A percentile compares a stretch with the other conserved stretches of the same genome.
phyloP scores from a whole-genome alignment of 352 stramenopile genomes.

The Phytopythium delawarense region DNA sequence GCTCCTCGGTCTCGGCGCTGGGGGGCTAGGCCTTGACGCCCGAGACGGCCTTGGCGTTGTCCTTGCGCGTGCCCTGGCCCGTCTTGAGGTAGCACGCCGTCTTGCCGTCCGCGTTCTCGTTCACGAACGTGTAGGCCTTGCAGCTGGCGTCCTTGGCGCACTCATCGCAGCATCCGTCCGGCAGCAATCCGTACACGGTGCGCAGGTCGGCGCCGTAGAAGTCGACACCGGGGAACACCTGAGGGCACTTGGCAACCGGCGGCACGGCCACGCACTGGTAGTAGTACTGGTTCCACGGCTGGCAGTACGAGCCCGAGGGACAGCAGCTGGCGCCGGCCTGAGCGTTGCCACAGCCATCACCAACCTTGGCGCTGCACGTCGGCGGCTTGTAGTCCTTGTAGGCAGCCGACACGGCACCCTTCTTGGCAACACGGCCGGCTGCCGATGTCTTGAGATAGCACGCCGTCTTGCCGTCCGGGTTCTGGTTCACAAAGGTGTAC shows the following conservation, averaged over 20 bases:
- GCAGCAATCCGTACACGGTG: constrained; percentile 32
- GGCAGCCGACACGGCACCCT: not conserved
- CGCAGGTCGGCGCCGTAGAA: constrained; percentile 47
- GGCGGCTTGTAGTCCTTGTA: constrained; percentile 12
- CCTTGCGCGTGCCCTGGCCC: constrained; percentile 19
- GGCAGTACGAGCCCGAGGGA: constrained; percentile 35
- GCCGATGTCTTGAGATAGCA: constrained; percentile 46
- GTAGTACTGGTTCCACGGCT: constrained; percentile 43
- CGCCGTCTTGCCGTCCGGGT: constrained; percentile 35
- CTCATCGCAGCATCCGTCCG: constrained; percentile 43
- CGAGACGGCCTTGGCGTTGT: constrained; percentile 32
- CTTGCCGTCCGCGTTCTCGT: constrained; percentile 44
- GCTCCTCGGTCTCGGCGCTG: no score
- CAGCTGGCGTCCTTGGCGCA: constrained; percentile 34
- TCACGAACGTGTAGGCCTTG: constrained; percentile 51
- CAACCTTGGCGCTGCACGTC: constrained; percentile 22
- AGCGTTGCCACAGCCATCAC: constrained; percentile 30
- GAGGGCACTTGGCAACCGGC: constrained; percentile 28
- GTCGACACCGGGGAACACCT: constrained; percentile 34
- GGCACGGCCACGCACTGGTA: constrained; percentile 49
- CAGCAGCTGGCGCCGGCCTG: constrained; percentile 31
- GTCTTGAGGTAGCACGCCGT: constrained; percentile 60
- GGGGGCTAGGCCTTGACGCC: constrained; percentile 1
- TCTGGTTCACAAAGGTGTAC: constrained; percentile 62
- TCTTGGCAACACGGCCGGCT: not conserved